Conservation (phyloP, 306 rosid species). For the Lotus japonicus region DNA sequence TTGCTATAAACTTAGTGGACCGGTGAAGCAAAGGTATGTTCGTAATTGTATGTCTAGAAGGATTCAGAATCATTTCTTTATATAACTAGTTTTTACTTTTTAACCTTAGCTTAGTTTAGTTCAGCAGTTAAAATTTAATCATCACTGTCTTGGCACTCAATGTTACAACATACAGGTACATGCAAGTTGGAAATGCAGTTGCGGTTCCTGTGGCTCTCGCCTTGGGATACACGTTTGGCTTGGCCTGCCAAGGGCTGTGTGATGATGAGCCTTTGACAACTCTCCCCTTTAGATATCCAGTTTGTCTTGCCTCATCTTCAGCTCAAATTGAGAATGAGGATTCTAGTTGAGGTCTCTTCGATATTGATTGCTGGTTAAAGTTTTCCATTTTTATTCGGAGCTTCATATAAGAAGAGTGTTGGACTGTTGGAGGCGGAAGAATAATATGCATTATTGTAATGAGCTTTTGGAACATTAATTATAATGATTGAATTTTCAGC, state of each 20-base stretch:
- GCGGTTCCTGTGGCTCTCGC: conserved; percentile 48
- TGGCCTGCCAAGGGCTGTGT: conserved; percentile 33
- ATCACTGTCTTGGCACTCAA: neutral
- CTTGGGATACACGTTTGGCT: conserved; percentile 36
- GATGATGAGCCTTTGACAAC: conserved; percentile 33
- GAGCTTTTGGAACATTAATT: too few relatives aligned
- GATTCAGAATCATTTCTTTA: neutral
- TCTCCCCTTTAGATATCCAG: conserved; percentile 25
- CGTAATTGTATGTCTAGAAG: neutral
- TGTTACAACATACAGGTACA: conserved; percentile 15
- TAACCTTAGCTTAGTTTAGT: neutral
- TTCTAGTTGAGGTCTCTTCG: neutral
- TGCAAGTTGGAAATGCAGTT: conserved; percentile 45
- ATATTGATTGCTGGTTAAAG: neutral
- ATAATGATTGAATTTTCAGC: too few relatives aligned
- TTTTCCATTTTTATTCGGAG: neutral
- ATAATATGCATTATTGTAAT: neutral
- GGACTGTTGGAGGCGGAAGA: neutral
- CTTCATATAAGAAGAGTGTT: neutral
- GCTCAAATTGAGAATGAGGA: conserved; percentile 1
- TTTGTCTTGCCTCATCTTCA: conserved; percentile 20
- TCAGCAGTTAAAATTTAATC: neutral
- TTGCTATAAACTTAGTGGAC: conserved; percentile 51
- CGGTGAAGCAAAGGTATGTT: conserved; percentile 57
- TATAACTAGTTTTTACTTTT: neutral